Conservation (phyloP, 495 filamentous ascomycete species). For the Wilcoxina mikolae region DNA sequence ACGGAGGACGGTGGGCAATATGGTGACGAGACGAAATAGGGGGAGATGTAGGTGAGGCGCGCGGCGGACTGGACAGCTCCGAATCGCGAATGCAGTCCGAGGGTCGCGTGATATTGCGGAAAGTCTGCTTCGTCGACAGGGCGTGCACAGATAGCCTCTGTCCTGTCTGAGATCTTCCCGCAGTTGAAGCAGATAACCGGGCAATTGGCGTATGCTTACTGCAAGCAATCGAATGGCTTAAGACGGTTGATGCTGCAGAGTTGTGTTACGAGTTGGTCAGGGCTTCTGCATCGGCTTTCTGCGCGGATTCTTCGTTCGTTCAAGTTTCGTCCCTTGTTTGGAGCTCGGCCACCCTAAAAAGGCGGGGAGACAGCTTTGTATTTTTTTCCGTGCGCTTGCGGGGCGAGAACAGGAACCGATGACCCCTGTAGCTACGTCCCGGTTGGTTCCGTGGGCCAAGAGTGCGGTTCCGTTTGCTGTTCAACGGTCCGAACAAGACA, state of each 20-base stretch:
- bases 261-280: too few species aligned
- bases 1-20: background rate
- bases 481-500: background rate
- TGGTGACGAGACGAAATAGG: background rate
- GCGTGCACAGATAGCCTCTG: constrained; percentile 1
- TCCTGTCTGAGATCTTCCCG: constrained; percentile 3
- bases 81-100: background rate
- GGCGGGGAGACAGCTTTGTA: background rate
- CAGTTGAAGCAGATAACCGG: background rate
- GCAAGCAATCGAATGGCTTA: background rate
- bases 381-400: constrained; percentile 1
- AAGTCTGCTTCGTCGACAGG: background rate
- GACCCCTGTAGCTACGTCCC: background rate
- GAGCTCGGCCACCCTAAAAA: background rate
- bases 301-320: background rate
- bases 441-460: background rate
- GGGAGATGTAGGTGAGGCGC: background rate
- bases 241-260: background rate
- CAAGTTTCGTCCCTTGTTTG: background rate
- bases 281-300: background rate
- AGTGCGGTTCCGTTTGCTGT: background rate
- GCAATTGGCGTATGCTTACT: background rate
- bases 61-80: constrained; percentile 2
- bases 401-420: background rate
- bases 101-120: background rate